Evolutionary conservation across 805 yeast species (phyloP), one percentile per base, ranked within the genome.

Genomic region (Starmera amethionina): DNA sequence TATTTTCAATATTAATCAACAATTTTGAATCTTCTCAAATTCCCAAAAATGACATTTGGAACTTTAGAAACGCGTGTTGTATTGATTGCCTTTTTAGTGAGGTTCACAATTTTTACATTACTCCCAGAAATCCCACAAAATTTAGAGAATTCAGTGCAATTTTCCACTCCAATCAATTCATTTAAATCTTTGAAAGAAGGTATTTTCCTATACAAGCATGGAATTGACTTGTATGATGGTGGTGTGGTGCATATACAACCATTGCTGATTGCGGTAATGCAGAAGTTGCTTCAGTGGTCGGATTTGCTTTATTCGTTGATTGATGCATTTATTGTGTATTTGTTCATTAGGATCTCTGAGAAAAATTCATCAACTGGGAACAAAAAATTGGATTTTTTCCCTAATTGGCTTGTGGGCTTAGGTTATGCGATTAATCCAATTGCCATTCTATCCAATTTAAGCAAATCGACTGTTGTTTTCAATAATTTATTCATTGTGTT

Each of bases 201-300:
- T 11, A 62, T 83, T 10, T 84, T 72, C 48, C 68, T 84, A 38
- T 60, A 75, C 41, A 56, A 66, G 4, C 72, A 78, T 49, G 69
- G 68, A 16, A 65, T 82, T 38, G 70, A 78, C 36, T 77, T 87
- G 8, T 90, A 87, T 52, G 76, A 76, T 45, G 96, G 97, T 9
- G 94, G 94, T 19, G 77, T 88, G 14, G 81, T 82, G 30, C 90
- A 87, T 59, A 95, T 87, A 50, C 78, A 95, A 4, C 96, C 96
- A 4, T 55, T 88, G 15, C 52, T 90, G 18, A 69, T 86, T 30
- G 62, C 68, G 3, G 43, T 76, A 2, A 67, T 81, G 54, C 63
- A 70, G 10, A 37, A 39, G 12, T 35, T 48, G 22, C 27, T 36
- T 9, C 44, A 41, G 8, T 31, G 47, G 1, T 37, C 42, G 37